Evolutionary conservation across 2,329 filamentous ascomycete genomes (phyloP).

Genomic region (Teratosphaeria destructans): DNA sequence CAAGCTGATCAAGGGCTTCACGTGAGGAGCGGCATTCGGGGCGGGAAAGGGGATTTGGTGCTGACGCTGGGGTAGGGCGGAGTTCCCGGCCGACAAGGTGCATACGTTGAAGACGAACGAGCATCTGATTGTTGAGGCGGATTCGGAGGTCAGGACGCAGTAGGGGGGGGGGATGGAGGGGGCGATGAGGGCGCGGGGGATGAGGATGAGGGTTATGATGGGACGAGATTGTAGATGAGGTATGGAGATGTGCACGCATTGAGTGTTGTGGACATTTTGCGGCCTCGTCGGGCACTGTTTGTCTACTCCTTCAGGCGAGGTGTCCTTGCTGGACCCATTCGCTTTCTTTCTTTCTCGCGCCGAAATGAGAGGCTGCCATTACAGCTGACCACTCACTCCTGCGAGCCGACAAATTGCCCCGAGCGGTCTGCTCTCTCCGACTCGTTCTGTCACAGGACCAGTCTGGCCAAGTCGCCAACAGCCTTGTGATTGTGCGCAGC

Average conservation of each 20-base stretch:
- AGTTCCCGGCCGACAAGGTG: slow-evolving; percentile 58
- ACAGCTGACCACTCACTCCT: no score
- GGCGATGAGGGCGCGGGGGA: no score
- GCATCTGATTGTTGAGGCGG: slow-evolving; percentile 68
- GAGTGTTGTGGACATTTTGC: not conserved
- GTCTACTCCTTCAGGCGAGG: not conserved
- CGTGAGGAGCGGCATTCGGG: slow-evolving; percentile 44
- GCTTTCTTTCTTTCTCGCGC: no score
- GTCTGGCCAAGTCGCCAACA: not conserved
- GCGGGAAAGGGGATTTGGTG: not conserved
- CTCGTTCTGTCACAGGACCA: not conserved
- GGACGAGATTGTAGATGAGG: not conserved
- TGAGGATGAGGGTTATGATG: not conserved
- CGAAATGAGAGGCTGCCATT: no score
- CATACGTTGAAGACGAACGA: slow-evolving; percentile 56
- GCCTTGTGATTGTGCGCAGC: not conserved
- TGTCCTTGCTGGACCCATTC: not conserved
- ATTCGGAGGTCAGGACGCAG: slow-evolving; percentile 61
- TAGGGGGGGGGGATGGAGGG: slow-evolving; percentile 25
- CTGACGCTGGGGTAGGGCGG: slow-evolving; percentile 46
- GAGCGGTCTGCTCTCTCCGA: no score
- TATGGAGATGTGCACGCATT: not conserved
- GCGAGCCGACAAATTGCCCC: no score
- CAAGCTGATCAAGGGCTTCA: slow-evolving; percentile 81
- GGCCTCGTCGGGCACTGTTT: not conserved